These are phyloP conservation scores for Umbelopsis sp. DNA, from an alignment of 371 early-diverging fungal genomes.

Conservation along the genomic window DNA sequence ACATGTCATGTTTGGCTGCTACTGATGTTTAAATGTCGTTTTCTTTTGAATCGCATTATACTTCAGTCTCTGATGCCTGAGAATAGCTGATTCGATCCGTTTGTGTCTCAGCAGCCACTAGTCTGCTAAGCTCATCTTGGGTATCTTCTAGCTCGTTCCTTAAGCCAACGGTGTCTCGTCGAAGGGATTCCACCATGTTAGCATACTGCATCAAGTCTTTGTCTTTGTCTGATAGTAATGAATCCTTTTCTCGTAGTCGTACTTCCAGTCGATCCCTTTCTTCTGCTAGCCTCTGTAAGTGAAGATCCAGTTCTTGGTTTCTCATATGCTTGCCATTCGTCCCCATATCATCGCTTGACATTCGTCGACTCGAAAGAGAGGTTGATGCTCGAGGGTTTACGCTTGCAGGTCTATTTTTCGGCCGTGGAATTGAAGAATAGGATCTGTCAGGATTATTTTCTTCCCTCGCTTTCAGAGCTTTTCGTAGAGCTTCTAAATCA, in stretches of 20 bases:
- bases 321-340: neutral
- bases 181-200: constrained; percentile 1
- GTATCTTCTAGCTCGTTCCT: constrained; percentile 15
- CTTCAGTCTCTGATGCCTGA: neutral
- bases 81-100: neutral
- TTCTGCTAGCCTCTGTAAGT: neutral
- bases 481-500: neutral
- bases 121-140: neutral
- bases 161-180: neutral
- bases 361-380: neutral
- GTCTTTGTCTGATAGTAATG: constrained; percentile 8
- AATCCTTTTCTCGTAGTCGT: neutral
- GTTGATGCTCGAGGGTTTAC: neutral
- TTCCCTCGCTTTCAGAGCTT: neutral
- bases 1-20: neutral
- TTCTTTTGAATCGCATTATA: neutral
- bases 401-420: neutral
- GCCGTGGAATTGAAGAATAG: neutral
- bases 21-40: neutral
- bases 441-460: neutral
- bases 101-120: constrained; percentile 6
- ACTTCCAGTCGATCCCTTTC: neutral
- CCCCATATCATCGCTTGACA: neutral
- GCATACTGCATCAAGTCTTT: constrained; percentile 13
- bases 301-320: neutral